Percentiles rank a stretch among this genome's conserved stretches.
Conservation (phyloP, 2,329 filamentous ascomycete genomes). For the Stemphylium lycopersici region DNA sequence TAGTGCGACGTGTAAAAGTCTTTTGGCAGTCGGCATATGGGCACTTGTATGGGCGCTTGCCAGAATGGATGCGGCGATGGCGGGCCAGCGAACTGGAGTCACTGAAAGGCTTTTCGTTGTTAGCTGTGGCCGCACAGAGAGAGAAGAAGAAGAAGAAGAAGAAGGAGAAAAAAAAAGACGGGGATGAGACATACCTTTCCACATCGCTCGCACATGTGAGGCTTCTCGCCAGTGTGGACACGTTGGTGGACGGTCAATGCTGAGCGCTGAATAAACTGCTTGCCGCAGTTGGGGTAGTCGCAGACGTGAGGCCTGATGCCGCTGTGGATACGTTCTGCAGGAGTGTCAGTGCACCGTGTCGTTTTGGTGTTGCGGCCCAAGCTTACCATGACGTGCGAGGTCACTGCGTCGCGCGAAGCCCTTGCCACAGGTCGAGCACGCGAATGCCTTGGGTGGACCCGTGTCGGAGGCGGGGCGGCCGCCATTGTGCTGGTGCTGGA, state of each 20-base stretch:
- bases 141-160: not conserved
- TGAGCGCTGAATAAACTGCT: conserved; percentile 96
- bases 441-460: conserved; percentile 75
- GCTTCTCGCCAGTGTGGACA: conserved; percentile 97
- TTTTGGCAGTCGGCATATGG: conserved; percentile 97
- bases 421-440: conserved; percentile 88
- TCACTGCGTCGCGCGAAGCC: conserved; percentile 93
- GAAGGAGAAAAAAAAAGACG: no score
- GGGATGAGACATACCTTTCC: conserved; percentile 73
- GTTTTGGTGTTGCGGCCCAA: conserved; percentile 39
- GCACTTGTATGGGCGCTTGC: conserved; percentile 96
- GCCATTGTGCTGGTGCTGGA: conserved; percentile 50
- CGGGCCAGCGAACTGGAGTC: conserved; percentile 93
- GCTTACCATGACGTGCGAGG: conserved; percentile 85
- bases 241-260: conserved; percentile 94
- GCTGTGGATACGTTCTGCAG: conserved; percentile 88
- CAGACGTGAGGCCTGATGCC: conserved; percentile 91
- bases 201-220: conserved; percentile 95
- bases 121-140: conserved; percentile 19
- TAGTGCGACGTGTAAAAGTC: conserved; percentile 95
- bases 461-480: conserved; percentile 54
- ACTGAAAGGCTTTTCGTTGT: conserved; percentile 77
- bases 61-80: conserved; percentile 92
- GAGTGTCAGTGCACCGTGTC: conserved; percentile 37
- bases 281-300: conserved; percentile 85